These are phyloP conservation scores for Helicostylum pulchrum DNA, from an alignment of 192 early-diverging fungal genomes.

Conservation along the genomic window DNA sequence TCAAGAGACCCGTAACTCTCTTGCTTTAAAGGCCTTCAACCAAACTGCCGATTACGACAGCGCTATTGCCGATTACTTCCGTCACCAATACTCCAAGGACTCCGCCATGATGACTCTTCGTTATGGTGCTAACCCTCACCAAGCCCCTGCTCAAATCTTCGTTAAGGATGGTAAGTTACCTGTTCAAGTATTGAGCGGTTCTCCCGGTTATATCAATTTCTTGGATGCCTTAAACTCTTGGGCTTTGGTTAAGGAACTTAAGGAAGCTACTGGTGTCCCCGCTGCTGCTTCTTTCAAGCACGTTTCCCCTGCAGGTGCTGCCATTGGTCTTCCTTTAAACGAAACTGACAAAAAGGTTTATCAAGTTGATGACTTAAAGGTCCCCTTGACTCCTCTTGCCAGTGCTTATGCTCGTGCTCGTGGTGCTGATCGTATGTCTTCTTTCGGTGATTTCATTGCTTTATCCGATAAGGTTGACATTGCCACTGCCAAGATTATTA, in stretches of 20 bases:
- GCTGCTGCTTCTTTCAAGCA: slow-evolving; percentile 99
- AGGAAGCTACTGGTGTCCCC: slow-evolving; percentile 77
- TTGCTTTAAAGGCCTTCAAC: slow-evolving; percentile 94
- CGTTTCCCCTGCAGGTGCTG: slow-evolving; percentile 96
- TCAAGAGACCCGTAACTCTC: slow-evolving; percentile 66
- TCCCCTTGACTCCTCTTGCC: slow-evolving; percentile 79
- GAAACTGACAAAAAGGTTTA: slow-evolving; percentile 86
- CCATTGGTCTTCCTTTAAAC: slow-evolving; percentile 78
- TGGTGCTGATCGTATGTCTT: slow-evolving; percentile 98
- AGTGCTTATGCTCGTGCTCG: slow-evolving; percentile 95
- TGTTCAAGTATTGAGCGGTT: slow-evolving; percentile 85
- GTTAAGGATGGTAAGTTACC: slow-evolving; percentile 77
- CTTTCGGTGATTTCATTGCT: slow-evolving; percentile 98
- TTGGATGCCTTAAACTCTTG: slow-evolving; percentile 96
- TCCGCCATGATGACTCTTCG: slow-evolving; percentile 80
- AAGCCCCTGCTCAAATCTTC: slow-evolving; percentile 95
- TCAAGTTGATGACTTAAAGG: slow-evolving; percentile 82
- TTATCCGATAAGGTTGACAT: slow-evolving; percentile 86
- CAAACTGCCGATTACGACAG: slow-evolving; percentile 95
- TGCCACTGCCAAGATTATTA: slow-evolving; percentile 92
- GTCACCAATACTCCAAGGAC: slow-evolving; percentile 82
- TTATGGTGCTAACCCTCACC: slow-evolving; percentile 98
- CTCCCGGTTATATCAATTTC: slow-evolving; percentile 98
- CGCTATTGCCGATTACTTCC: slow-evolving; percentile 94
- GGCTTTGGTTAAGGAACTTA: slow-evolving; percentile 97